phyloP scores from a whole-genome alignment of 2,329 filamentous ascomycete species.

The Grosmannia clavigera region DNA sequence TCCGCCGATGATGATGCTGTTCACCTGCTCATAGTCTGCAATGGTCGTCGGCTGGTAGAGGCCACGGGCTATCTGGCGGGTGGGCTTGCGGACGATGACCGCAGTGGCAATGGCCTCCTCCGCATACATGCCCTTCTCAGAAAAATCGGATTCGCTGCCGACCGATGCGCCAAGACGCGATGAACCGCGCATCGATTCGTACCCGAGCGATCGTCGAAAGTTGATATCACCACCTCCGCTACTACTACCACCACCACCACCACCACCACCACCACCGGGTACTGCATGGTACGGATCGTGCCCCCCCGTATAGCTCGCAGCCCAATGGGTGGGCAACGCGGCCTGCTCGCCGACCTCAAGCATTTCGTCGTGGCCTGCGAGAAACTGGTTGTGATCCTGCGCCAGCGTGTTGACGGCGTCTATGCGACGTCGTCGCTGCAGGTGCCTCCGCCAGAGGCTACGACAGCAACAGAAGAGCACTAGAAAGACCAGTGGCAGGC shows the following conservation, averaged over 20 bases:
- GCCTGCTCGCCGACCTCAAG: conserved; percentile 22
- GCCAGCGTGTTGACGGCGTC: conserved; percentile 35
- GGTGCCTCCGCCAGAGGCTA: conserved; percentile 31
- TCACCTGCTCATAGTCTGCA: conserved; percentile 15
- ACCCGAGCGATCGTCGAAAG: conserved; percentile 28
- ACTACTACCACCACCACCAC: background rate
- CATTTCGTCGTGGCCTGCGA: conserved; percentile 34
- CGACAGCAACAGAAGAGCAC: conserved; percentile 30
- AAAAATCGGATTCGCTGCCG: conserved; percentile 5
- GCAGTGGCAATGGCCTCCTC: background rate
- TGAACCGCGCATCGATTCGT: conserved; percentile 32
- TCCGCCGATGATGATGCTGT: conserved; percentile 12
- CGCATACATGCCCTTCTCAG: background rate
- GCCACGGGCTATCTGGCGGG: conserved; percentile 20
- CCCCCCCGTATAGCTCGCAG: background rate
- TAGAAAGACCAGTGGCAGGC: conserved; percentile 35
- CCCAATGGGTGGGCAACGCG: background rate
- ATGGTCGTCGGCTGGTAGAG: conserved; percentile 23
- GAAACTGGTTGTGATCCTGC: conserved; percentile 35
- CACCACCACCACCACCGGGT: background rate
- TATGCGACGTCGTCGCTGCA: conserved; percentile 26
- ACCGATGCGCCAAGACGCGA: background rate
- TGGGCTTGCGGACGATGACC: conserved; percentile 15
- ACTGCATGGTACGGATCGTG: background rate
- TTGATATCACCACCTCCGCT: background rate